Evolutionary conservation across 2,329 filamentous ascomycete genomes (phyloP).

Genomic region (Fusarium musae): DNA sequence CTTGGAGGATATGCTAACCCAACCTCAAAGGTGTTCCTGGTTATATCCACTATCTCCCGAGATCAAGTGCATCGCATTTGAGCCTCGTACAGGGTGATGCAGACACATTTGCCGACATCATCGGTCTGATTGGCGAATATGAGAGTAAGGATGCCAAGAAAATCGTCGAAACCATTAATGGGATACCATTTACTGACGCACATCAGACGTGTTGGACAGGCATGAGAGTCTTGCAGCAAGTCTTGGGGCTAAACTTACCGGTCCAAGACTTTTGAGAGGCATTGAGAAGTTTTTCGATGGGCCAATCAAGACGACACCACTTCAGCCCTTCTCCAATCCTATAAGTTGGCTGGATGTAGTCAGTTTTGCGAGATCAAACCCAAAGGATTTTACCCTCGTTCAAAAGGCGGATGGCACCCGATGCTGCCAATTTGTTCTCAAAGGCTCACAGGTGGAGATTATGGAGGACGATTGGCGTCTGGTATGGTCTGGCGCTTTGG

Average conservation of each 20-base stretch:
- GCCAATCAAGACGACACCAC: slow-evolving; percentile 67
- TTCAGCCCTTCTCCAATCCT: slow-evolving; percentile 68
- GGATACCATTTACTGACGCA: slow-evolving; percentile 29
- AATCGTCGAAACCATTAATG: not conserved
- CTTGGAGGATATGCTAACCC: slow-evolving; percentile 39
- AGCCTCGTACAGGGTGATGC: slow-evolving; percentile 63
- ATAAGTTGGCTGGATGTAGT: slow-evolving; percentile 89
- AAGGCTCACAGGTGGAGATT: slow-evolving; percentile 85
- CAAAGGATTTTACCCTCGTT: slow-evolving; percentile 79
- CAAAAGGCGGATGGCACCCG: slow-evolving; percentile 75
- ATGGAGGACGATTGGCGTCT: slow-evolving; percentile 88
- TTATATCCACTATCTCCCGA: slow-evolving; percentile 66
- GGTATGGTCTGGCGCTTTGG: slow-evolving; percentile 83
- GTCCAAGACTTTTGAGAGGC: slow-evolving; percentile 84
- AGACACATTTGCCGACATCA: slow-evolving; percentile 78
- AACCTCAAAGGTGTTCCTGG: slow-evolving; percentile 35
- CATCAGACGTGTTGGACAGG: slow-evolving; percentile 76
- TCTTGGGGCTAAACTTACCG: slow-evolving; percentile 83
- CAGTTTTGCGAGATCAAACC: slow-evolving; percentile 83
- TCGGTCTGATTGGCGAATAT: slow-evolving; percentile 80
- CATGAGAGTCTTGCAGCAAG: slow-evolving; percentile 90
- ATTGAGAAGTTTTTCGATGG: slow-evolving; percentile 89
- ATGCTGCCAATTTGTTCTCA: slow-evolving; percentile 84
- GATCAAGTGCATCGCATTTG: slow-evolving; percentile 56
- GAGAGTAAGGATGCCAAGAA: slow-evolving; percentile 61